phyloP scores from a whole-genome alignment of 306 rosid species.

The Quercus agrifolia region DNA sequence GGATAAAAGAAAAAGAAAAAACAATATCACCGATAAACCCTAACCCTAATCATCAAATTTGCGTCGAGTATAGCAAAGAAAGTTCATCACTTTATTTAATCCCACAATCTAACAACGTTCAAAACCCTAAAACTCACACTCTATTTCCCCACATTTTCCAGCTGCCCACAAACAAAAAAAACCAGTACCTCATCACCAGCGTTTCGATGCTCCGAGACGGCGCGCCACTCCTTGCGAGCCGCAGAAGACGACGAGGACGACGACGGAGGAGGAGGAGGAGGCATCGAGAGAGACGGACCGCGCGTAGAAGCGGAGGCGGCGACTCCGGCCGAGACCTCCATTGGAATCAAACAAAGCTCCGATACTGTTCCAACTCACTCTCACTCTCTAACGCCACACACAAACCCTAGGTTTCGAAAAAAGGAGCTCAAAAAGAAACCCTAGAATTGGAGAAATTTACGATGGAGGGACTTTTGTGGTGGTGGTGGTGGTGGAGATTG shows the following conservation, averaged over 20 bases:
- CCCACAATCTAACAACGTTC: not conserved
- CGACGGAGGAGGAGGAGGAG: slow-evolving; percentile 27
- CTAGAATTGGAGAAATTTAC: slow-evolving; percentile 22
- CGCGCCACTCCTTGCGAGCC: slow-evolving; percentile 81
- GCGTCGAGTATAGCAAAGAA: not conserved
- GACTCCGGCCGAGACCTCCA: slow-evolving; percentile 76
- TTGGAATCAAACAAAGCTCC: slow-evolving; percentile 28
- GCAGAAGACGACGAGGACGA: slow-evolving; percentile 2
- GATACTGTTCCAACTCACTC: slow-evolving; percentile 25
- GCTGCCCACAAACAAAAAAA: too few species aligned
- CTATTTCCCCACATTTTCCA: not conserved
- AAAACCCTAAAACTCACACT: not conserved
- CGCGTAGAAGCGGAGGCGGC: slow-evolving; percentile 44
- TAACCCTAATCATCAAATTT: not conserved
- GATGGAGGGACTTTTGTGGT: not conserved
- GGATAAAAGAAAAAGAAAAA: too few species aligned
- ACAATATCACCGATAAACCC: not conserved
- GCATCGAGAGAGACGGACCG: slow-evolving; percentile 62
- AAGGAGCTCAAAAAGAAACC: slow-evolving; percentile 22
- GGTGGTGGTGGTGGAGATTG: slow-evolving; percentile 5
- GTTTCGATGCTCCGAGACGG: slow-evolving; percentile 73
- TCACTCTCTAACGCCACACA: not conserved
- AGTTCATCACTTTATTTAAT: not conserved
- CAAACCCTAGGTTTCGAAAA: slow-evolving; percentile 50
- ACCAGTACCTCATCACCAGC: slow-evolving; percentile 68